A percentile compares a stretch with the other conserved stretches of the same genome.
Evolutionary conservation across 768 basidiomycete genomes (phyloP).

Genomic region (Hypholoma fasciculare): DNA sequence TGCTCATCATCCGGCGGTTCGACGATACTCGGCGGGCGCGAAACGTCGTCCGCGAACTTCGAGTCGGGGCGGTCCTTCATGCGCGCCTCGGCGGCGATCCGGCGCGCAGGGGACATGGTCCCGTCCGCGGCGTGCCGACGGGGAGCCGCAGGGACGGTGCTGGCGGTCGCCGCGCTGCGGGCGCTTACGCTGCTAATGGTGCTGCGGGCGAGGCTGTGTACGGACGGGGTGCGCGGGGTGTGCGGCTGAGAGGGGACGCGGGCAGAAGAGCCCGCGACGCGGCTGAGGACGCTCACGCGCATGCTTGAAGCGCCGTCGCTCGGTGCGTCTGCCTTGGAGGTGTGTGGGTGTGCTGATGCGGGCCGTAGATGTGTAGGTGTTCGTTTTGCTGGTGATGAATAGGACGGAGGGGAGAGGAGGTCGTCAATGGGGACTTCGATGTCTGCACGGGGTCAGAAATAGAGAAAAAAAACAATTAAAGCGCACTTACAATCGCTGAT

Average conservation of each 20-base stretch:
- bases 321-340: constrained; percentile 37
- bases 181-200: constrained; percentile 9
- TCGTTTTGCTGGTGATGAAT: constrained; percentile 16
- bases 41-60: constrained; percentile 41
- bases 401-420: constrained; percentile 43
- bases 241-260: neutral
- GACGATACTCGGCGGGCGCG: constrained; percentile 1
- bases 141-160: constrained; percentile 18
- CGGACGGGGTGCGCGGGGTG: neutral
- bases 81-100: constrained; percentile 24
- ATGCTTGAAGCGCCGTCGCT: constrained; percentile 41
- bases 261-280: constrained; percentile 6
- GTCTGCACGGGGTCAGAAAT: constrained; percentile 40
- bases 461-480: too few relatives aligned
- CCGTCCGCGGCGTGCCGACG: neutral
- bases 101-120: constrained; percentile 27
- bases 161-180: constrained; percentile 8
- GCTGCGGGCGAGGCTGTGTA: constrained; percentile 11
- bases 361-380: constrained; percentile 23
- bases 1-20: constrained; percentile 13
- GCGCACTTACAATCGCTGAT: constrained; percentile 70
- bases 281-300: constrained; percentile 42
- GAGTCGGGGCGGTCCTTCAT: constrained; percentile 64
- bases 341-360: constrained; percentile 30
- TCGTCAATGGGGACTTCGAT: constrained; percentile 82